Base-by-base conservation (phyloP, 2,329 filamentous ascomycete genomes). In the Pseudocercospora vitis region DNA sequence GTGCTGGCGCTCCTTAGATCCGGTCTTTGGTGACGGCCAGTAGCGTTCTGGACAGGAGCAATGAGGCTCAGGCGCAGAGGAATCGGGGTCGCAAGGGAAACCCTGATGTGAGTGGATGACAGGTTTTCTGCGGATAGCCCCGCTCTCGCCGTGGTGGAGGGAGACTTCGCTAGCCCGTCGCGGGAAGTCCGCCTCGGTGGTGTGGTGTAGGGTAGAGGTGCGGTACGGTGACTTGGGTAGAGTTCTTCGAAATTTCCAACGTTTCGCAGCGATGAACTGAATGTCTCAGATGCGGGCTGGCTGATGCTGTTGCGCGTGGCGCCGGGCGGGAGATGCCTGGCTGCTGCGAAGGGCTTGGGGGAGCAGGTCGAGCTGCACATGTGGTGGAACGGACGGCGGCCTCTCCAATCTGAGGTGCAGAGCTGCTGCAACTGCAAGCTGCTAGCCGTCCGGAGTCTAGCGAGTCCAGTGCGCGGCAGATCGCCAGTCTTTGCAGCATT, bases 1-100 rank as follows among this genome's bases (percentile, higher is more conserved):
- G 35, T 56, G 45, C 55, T 58, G 65, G 48, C 54, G 52, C 52
- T 51, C 32, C 37, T 33, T 42, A 40, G 48, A 52, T 51, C 35
- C 47, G 50, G 46, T 47, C 24, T 23, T 29, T 52, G 44, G 35
- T 47, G 50, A 55, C 19, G 18, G 16, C 46, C 33, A 24, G 24
- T 39, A 48, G 53, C 44, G 48, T 14, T 45, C 42, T 37, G 33
- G 47, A 28, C 24, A 26, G 49, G 29, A 37, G 29, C 32, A 48
- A 16, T 55, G 52, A 45, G 42, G 42, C 42, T 45, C 42, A 28
- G 42, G 42, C 42, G 42, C 42, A 42, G 53, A 47, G 39, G 40
- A 39, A 31, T 44, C 24, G 23, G 44, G n/a, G 23, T 50, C 21
- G 49, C 42, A 45, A 45, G 42, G 42, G 42, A 45, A 45, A 29